Base-by-base conservation (phyloP, 176 grass and related monocot genomes). In the Phyllostachys edulis region DNA sequence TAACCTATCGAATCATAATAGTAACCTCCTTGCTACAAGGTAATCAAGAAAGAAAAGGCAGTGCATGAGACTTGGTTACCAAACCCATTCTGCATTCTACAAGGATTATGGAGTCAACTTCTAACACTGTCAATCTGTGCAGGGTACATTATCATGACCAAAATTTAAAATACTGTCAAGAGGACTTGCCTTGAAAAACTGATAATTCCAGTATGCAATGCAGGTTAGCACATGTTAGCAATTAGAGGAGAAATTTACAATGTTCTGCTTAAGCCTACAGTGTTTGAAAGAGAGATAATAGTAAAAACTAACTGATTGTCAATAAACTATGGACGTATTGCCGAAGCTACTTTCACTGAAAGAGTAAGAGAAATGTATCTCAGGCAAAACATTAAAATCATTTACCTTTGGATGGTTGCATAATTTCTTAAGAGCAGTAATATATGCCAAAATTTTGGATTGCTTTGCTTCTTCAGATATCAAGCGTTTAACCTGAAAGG, bases 321-420 rank as follows among this genome's bases (percentile, higher is more conserved):
- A 66, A 84, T 65, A 50, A 83, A 49, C 69, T 75, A 20, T 83
- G 67, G 59, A 29, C 16, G 45, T 85, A 81, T 16, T 70, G 32
- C 18, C 54, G 1, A 82, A 70, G 54, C 18, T 36, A 85, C 37
- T 52, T 47, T 26, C 29, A 8, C 38, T 42, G 20, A 64, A 72
- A 37, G 27, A 39, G 14, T 8, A 34, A 51, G 38, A 83, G 62
- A 69, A 63, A 68, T 24, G 45, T 10, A 74, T 54, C 63, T 51
- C 9, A 9, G 83, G 4, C 29, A 54, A 75, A 83, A 67, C 39
- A 79, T 65, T 73, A 85, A 69, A 76, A 75, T 50, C 68, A 71
- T 70, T 86, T 93, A 95, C 96, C 96, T 98, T 98, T 65, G 96
- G 96, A 87, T 98, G 96, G 63, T 98, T 98, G 87, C 96, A 98